Conservation (phyloP, 2,329 filamentous ascomycete genomes). For the Penicillium oxalicum region DNA sequence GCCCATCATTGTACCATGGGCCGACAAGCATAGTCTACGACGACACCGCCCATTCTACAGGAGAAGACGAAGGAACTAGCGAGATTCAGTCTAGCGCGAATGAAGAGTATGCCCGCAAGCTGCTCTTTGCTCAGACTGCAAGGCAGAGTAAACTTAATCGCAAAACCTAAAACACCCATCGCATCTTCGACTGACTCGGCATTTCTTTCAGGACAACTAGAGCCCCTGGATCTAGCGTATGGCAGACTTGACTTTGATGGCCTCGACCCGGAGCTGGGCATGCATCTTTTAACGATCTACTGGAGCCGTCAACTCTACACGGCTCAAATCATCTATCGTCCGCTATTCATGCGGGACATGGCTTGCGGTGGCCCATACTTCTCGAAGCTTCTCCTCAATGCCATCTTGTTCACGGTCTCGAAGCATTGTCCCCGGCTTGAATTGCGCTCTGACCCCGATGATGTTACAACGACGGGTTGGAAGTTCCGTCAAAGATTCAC, state of each 20-base stretch:
- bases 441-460: constrained; percentile 42
- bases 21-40: constrained; percentile 22
- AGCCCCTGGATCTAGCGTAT: constrained; percentile 43
- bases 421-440: constrained; percentile 46
- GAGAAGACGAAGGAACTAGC: constrained; percentile 4
- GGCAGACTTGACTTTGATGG: constrained; percentile 52
- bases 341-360: constrained; percentile 50
- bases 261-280: constrained; percentile 47
- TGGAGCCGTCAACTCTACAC: constrained; percentile 52
- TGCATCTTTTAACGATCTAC: constrained; percentile 48
- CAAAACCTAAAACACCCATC: too few species aligned
- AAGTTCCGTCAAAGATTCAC: constrained; percentile 44
- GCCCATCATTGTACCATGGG: constrained; percentile 18
- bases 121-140: constrained; percentile 21
- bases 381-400: constrained; percentile 48
- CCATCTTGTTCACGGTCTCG: constrained; percentile 44
- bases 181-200: too few species aligned
- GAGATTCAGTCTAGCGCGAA: constrained; percentile 1
- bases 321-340: constrained; percentile 46
- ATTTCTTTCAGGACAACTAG: constrained; percentile 40
- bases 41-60: constrained; percentile 11
- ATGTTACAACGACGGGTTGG: constrained; percentile 47
- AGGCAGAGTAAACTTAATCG: constrained; percentile 15
- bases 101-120: constrained; percentile 17
- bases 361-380: constrained; percentile 47